Evolutionary conservation across 1,139 yeast species (phyloP), one percentile per base, ranked within the genome.

Genomic region (Wickerhamiella infanticola): DNA sequence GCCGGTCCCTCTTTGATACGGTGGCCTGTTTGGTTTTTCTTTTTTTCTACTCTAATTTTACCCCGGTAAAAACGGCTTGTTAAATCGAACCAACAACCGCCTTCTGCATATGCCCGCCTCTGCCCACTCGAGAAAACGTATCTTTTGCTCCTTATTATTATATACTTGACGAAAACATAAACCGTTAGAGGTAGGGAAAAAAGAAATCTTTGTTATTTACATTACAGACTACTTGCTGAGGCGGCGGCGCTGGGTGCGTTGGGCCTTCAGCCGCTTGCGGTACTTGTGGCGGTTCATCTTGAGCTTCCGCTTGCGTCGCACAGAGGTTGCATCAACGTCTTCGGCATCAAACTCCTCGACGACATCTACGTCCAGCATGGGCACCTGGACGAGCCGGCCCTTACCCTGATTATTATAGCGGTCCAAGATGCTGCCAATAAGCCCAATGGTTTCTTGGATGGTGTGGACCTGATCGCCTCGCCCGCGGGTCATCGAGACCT

Each of bases 221-320:
- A 38, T 13, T 8, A 24, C 35, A 8, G 8, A 27, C 27, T 48
- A 52, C 42, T 52, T 52, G 41, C 60, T 61, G 38, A 65, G 60
- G 49, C 66, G 63, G 50, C 68, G 57, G 48, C 67, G 61, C 51
- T 61, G 56, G 37, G 69, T 63, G 36, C 69, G 60, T 56, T 67
- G 69, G 49, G 61, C 63, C 63, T 63, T 67, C 56, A 69, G 62
- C 50, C 73, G 61, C 67, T 68, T 68, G 54, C 64, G 62, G 56
- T 64, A 65, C 58, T 68, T 68, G 56, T 68, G 73, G 51, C 68
- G 59, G 63, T 68, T 68, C 72, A 68, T 68, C 60, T 68, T 68
- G 48, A 67, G 60, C 54, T 66, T 60, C 49, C 72, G 60, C 60
- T 68, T 68, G 48, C 73, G 62, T 55, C 63, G 63, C 47, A 68